Conservation (phyloP, 164 flowering plant genomes). For the Litsea cubeba region DNA sequence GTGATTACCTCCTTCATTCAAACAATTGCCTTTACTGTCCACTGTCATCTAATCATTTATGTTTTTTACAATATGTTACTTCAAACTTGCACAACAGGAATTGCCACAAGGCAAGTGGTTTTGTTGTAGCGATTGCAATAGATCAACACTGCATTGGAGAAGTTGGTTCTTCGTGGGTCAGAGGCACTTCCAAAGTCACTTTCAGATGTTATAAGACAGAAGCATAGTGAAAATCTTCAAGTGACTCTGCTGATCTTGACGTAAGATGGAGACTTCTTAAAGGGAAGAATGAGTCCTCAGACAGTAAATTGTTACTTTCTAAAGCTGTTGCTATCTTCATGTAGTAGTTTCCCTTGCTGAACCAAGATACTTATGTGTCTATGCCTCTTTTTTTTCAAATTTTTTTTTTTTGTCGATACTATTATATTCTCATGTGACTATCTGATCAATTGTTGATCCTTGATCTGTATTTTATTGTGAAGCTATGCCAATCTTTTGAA, state of each 20-base stretch:
- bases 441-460: background rate
- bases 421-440: background rate
- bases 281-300: constrained; percentile 45
- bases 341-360: constrained; percentile 36
- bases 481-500: background rate
- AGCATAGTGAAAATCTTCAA: constrained; percentile 27
- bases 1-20: background rate
- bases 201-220: constrained; percentile 36
- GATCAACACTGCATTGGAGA: constrained; percentile 48
- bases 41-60: background rate
- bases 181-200: constrained; percentile 51
- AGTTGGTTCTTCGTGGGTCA: constrained; percentile 40
- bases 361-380: background rate
- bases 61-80: background rate
- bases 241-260: constrained; percentile 27
- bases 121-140: constrained; percentile 58
- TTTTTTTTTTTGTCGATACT: too few species aligned
- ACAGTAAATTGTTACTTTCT: constrained; percentile 43
- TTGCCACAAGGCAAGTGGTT: constrained; percentile 88
- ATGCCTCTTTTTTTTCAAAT: background rate
- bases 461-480: background rate
- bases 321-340: constrained; percentile 64
- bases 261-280: constrained; percentile 76
- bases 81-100: constrained; percentile 44
- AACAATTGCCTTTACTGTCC: background rate